Conservation (phyloP, 495 filamentous ascomycete genomes). For the Cladorrhinum samala region DNA sequence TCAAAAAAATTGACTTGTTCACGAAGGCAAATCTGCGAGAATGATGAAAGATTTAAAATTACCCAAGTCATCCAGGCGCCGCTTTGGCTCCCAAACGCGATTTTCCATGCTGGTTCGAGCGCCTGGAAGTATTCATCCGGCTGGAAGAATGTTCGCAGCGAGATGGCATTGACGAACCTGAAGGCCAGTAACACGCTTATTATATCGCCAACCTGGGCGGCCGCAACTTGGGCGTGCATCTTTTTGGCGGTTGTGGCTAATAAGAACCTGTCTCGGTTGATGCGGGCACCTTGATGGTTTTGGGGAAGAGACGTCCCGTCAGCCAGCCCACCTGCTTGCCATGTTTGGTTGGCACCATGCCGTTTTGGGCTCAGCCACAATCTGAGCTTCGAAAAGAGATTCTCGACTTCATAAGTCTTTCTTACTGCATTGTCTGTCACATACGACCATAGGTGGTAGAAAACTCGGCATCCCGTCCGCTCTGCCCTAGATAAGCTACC, state of each 20-base stretch:
- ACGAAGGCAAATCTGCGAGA: too few relatives aligned
- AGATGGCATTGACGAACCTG: conserved; percentile 79
- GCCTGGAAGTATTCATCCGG: conserved; percentile 99
- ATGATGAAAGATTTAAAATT: conserved; percentile 9
- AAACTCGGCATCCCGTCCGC: not conserved
- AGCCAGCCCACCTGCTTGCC: too few relatives aligned
- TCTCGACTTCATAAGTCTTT: not conserved
- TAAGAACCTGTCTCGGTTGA: not conserved
- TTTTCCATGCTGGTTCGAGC: conserved; percentile 88
- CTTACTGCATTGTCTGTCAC: not conserved
- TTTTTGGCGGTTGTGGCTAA: not conserved
- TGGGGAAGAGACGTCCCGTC: too few relatives aligned
- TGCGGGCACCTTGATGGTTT: not conserved
- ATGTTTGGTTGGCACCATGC: too few relatives aligned
- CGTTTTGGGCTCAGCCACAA: too few relatives aligned
- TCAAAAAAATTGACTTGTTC: too few relatives aligned
- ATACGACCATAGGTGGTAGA: not conserved
- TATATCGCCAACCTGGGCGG: not conserved
- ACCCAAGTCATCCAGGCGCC: conserved; percentile 98
- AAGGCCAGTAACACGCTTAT: conserved; percentile 59
- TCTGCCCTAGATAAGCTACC: not conserved
- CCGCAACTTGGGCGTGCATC: not conserved
- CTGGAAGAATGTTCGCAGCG: conserved; percentile 91
- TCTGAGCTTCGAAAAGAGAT: not conserved
- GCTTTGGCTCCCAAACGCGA: conserved; percentile 70